Conservation (phyloP, 2,329 filamentous ascomycete genomes). For the Diaporthe nobilis region DNA sequence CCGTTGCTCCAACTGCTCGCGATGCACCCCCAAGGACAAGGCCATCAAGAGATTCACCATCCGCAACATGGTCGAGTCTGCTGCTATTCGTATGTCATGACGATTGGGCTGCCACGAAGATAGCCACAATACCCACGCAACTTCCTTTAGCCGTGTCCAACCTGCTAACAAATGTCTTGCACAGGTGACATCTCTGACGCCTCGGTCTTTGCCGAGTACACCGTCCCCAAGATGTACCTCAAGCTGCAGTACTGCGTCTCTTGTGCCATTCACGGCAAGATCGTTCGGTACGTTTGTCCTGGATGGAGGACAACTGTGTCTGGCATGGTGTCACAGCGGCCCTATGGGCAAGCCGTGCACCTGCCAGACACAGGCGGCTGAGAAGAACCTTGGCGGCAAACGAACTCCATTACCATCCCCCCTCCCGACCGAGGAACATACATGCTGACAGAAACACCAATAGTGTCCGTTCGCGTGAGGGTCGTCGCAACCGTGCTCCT, state of each 20-base stretch:
- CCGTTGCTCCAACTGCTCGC: constrained; percentile 80
- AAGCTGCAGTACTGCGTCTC: constrained; percentile 99
- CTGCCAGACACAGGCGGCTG: constrained; percentile 57
- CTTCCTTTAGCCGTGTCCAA: not conserved
- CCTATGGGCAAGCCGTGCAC: constrained; percentile 29
- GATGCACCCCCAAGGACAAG: constrained; percentile 99
- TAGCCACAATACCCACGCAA: constrained; percentile 8
- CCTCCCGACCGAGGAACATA: constrained; percentile 44
- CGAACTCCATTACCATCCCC: constrained; percentile 39
- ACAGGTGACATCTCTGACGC: constrained; percentile 99
- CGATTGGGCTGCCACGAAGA: not conserved
- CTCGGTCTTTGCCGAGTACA: constrained; percentile 99
- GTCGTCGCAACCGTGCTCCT: constrained; percentile 98
- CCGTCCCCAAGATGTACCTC: constrained; percentile 99
- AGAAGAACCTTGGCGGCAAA: constrained; percentile 59
- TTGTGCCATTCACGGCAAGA: constrained; percentile 99
- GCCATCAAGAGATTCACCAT: constrained; percentile 99
- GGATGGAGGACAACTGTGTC: constrained; percentile 70
- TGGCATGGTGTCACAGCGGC: constrained; percentile 42
- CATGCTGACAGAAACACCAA: constrained; percentile 57
- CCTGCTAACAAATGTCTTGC: constrained; percentile 32
- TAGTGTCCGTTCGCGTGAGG: constrained; percentile 96
- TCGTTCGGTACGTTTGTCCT: constrained; percentile 92
- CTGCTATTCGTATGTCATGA: constrained; percentile 91
- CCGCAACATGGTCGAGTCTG: constrained; percentile 99